Evolutionary conservation across 768 basidiomycete species (phyloP), one percentile per base, ranked within the genome.

Genomic region (Lepiota brunneoincarnata): DNA sequence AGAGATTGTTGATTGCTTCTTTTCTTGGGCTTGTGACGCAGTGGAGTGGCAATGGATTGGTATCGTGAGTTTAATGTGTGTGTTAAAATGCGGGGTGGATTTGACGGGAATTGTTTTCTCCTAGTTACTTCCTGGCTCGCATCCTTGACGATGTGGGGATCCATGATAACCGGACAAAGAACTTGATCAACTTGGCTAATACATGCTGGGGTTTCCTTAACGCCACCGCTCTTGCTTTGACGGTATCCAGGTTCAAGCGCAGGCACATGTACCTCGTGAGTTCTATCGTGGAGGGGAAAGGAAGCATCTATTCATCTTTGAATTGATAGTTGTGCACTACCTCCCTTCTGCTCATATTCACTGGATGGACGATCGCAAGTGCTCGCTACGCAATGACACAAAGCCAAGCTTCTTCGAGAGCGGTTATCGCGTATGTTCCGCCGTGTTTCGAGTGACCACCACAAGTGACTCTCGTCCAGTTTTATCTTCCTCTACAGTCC

Each of bases 41-140:
- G 58, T 84, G 82, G 82, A 80, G 79, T 59, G 83, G 83, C 40
- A 84, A 86, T 58, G 83, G 83, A 4, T 64, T 86, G 39, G 78
- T 76, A 51, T 77, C 76, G 76, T 78, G 49, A 56, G 76, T 67
- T 34, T 44, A 46, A 14, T 26, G 48, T 41, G 35, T 31, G 1
- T 23, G 49, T 40, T 26, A 21, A 2, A 40, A 21, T 21, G 44
- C 14, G 38, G 11, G 15, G 28, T 21, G 37, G 31, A 15, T 21
- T 15, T 50, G 12, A 38, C 28, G 11, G 41, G 11, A 21, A 42
- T 9, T 7, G 36, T n/a, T 44, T n/a, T n/a, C n/a, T n/a, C 26
- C 26, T 49, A 79, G 78, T 10, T 81, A 81, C 60, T 80, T 80
- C 67, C 67, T 84, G 53, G 72, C 79, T n/a, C 76, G 69, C 10